phyloP scores from a whole-genome alignment of 331 rosid genomes.

The Spiraea crenata region DNA sequence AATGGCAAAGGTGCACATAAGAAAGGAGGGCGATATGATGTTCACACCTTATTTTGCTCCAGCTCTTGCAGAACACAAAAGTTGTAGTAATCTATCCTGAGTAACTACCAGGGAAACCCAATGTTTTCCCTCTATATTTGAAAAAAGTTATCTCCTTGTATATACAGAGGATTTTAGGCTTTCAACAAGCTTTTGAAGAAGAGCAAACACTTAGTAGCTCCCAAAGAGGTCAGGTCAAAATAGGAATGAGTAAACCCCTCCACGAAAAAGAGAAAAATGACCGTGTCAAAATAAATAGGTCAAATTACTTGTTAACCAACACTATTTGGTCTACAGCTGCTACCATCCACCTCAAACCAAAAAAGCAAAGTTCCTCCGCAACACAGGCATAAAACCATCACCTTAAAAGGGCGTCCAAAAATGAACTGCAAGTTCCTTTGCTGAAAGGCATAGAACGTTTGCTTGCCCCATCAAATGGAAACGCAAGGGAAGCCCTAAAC shows the following conservation, averaged over 20 bases:
- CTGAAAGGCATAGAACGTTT: conserved; percentile 1
- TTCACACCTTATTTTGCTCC: not conserved
- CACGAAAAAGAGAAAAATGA: not conserved
- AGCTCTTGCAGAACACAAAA: not conserved
- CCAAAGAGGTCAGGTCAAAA: not conserved
- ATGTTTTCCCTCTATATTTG: not conserved
- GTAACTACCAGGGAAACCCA: not conserved
- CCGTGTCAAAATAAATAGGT: not conserved
- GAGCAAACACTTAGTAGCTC: not conserved
- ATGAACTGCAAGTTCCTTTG: not conserved
- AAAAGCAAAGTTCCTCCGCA: not conserved
- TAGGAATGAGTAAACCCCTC: not conserved
- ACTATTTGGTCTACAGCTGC: not conserved
- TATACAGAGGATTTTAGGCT: not conserved
- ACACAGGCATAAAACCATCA: not conserved
- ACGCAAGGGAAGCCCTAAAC: not conserved
- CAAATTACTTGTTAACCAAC: not conserved
- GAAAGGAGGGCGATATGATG: not conserved
- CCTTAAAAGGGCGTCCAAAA: not conserved
- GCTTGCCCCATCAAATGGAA: not conserved
- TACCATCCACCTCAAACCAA: not conserved
- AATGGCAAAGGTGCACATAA: not conserved
- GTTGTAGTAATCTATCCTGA: not conserved
- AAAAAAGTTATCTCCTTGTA: not conserved
- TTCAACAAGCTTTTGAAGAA: not conserved